phyloP scores from a whole-genome alignment of 1,284 basidiomycete species.

The Crucibulum cyathiforme region DNA sequence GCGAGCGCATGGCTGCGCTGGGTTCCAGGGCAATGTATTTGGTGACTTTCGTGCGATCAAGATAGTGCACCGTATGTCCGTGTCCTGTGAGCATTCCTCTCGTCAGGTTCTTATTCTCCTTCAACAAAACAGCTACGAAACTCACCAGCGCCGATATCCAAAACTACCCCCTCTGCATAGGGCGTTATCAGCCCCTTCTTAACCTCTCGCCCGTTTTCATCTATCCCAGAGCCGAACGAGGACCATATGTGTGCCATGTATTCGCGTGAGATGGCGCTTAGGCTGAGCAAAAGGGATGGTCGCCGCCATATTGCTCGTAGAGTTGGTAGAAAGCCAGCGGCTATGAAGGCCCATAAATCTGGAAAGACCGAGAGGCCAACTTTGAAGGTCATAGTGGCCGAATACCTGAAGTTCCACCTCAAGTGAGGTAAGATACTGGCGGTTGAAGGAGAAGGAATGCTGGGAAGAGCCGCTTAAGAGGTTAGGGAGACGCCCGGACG shows the following conservation, averaged over 20 bases:
- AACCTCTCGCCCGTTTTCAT: slow-evolving; percentile 45
- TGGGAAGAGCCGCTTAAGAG: too few species aligned
- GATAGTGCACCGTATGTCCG: slow-evolving; percentile 66
- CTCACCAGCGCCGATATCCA: slow-evolving; percentile 75
- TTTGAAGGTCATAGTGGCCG: too few species aligned
- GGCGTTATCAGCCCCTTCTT: slow-evolving; percentile 60
- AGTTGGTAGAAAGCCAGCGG: slow-evolving; percentile 42
- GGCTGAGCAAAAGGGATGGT: slow-evolving; percentile 55
- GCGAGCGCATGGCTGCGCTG: slow-evolving; percentile 64
- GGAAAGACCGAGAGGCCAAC: too few species aligned
- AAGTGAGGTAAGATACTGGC: too few species aligned
- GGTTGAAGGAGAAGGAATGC: too few species aligned
- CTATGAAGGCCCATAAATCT: neutral
- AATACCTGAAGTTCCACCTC: too few species aligned
- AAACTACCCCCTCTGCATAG: slow-evolving; percentile 64
- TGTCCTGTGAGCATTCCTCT: slow-evolving; percentile 45
- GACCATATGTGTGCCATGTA: slow-evolving; percentile 71
- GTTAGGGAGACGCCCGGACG: too few species aligned
- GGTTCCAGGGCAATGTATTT: slow-evolving; percentile 76
- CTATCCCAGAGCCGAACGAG: slow-evolving; percentile 53
- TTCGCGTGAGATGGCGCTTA: slow-evolving; percentile 51
- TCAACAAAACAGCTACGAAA: too few species aligned
- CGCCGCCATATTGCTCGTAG: slow-evolving; percentile 43
- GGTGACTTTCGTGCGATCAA: slow-evolving; percentile 58
- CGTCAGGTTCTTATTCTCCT: too few species aligned